Evolutionary conservation across 768 basidiomycete species (phyloP).

Genomic region (Pleurotus tuoliensis): DNA sequence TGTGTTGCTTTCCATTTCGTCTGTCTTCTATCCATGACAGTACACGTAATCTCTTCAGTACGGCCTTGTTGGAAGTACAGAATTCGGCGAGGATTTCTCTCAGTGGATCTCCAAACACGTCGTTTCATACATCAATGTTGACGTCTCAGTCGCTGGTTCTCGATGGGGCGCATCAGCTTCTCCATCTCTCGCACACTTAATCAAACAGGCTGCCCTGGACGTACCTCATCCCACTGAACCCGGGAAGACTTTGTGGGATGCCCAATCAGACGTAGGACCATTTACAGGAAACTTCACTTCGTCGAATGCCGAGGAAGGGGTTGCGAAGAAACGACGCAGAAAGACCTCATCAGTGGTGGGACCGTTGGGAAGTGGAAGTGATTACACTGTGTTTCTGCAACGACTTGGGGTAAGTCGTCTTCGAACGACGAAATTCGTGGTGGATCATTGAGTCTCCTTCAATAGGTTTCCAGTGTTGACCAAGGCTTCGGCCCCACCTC

Average conservation of each 20-base stretch:
- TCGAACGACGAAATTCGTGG: too few relatives aligned
- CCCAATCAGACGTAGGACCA: constrained; percentile 56
- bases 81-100: constrained; percentile 91
- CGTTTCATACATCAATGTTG: constrained; percentile 85
- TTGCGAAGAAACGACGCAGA: constrained; percentile 21
- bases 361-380: constrained; percentile 83
- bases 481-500: constrained; percentile 22
- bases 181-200: constrained; percentile 78
- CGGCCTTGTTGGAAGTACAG: constrained; percentile 82
- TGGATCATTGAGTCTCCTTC: background rate
- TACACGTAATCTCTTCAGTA: constrained; percentile 26
- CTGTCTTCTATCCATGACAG: constrained; percentile 11
- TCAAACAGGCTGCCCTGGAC: constrained; percentile 63
- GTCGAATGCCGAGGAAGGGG: constrained; percentile 11
- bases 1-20: constrained; percentile 11
- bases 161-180: constrained; percentile 57
- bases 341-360: constrained; percentile 29
- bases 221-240: constrained; percentile 69
- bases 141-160: constrained; percentile 62
- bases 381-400: constrained; percentile 91
- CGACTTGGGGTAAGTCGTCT: constrained; percentile 42
- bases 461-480: constrained; percentile 17
- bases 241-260: constrained; percentile 76
- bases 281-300: constrained; percentile 25
- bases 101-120: constrained; percentile 77